A percentile compares a stretch with the other conserved stretches of the same genome.
Evolutionary conservation across 176 grass and related monocot species (phyloP).

Genomic region (Thinopyrum elongatum): DNA sequence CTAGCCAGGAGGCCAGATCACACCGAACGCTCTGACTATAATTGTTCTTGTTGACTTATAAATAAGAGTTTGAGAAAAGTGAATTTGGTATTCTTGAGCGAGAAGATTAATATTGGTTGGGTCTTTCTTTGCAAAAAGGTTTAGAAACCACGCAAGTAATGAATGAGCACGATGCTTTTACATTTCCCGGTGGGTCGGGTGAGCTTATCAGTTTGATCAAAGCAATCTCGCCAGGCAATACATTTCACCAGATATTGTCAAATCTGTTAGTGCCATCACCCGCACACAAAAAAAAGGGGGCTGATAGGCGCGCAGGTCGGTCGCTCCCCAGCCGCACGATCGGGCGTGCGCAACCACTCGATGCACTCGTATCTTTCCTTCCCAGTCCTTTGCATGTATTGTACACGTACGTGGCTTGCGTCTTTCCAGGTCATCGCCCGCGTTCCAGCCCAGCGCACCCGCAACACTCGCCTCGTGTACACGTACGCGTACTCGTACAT

Average conservation of each 20-base stretch:
- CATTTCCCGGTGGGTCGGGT: constrained; percentile 29
- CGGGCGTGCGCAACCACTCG: too few relatives aligned
- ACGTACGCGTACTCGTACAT: too few relatives aligned
- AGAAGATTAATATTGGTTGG: constrained; percentile 33
- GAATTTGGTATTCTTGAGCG: constrained; percentile 16
- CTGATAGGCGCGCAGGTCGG: too few relatives aligned
- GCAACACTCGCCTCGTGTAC: too few relatives aligned
- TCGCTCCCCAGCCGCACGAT: too few relatives aligned
- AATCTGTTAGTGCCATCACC: constrained; percentile 31
- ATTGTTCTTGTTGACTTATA: constrained; percentile 21
- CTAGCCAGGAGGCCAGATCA: neutral
- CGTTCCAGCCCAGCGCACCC: too few relatives aligned
- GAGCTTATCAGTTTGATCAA: constrained; percentile 28
- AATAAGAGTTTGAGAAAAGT: neutral
- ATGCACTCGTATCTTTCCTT: too few relatives aligned
- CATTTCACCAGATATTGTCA: constrained; percentile 17
- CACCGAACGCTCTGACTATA: constrained; percentile 19
- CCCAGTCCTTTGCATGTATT: too few relatives aligned
- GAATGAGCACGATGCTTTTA: neutral
- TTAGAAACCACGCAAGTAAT: neutral
- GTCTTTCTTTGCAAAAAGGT: constrained; percentile 7
- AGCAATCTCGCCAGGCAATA: neutral
- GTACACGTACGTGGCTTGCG: too few relatives aligned
- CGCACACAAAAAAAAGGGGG: too few relatives aligned
- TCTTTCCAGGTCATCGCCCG: too few relatives aligned